These are phyloP conservation scores for Dispira parvispora DNA, from an alignment of 192 early-diverging fungal species.

Conservation along the genomic window DNA sequence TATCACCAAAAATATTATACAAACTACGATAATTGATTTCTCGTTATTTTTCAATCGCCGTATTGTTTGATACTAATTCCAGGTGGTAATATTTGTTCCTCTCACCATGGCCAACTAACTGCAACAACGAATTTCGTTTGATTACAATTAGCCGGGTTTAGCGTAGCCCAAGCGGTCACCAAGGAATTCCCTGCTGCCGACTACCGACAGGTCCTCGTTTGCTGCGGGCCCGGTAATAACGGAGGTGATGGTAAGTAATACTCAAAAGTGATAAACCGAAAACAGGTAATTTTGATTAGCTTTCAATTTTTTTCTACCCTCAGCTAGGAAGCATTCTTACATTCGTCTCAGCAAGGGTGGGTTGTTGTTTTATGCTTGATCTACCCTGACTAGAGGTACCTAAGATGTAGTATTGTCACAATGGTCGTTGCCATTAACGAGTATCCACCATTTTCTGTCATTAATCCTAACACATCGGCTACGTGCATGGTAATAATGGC, in stretches of 20 bases:
- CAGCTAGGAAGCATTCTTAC: not conserved
- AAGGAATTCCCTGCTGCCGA: conserved; percentile 40
- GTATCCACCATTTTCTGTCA: too few relatives aligned
- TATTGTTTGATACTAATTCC: too few relatives aligned
- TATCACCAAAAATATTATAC: too few relatives aligned
- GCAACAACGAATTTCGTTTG: too few relatives aligned
- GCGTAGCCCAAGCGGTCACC: conserved; percentile 71
- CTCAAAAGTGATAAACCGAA: not conserved
- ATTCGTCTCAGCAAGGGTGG: not conserved
- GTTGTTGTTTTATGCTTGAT: not conserved
- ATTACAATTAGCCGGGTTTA: conserved; percentile 56
- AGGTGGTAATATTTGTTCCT: too few relatives aligned
- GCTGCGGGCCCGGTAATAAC: conserved; percentile 85
- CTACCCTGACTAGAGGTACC: not conserved
- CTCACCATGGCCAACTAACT: too few relatives aligned
- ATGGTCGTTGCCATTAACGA: too few relatives aligned
- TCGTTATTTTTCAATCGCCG: too few relatives aligned
- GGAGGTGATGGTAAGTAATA: conserved; percentile 69
- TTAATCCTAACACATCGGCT: too few relatives aligned
- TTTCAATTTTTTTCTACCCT: not conserved
- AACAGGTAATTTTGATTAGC: not conserved
- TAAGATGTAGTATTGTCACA: too few relatives aligned
- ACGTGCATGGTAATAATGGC: too few relatives aligned
- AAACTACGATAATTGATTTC: too few relatives aligned
- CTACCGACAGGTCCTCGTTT: conserved; percentile 40